phyloP scores from a whole-genome alignment of 495 filamentous ascomycete genomes.

The Podospora australis region DNA sequence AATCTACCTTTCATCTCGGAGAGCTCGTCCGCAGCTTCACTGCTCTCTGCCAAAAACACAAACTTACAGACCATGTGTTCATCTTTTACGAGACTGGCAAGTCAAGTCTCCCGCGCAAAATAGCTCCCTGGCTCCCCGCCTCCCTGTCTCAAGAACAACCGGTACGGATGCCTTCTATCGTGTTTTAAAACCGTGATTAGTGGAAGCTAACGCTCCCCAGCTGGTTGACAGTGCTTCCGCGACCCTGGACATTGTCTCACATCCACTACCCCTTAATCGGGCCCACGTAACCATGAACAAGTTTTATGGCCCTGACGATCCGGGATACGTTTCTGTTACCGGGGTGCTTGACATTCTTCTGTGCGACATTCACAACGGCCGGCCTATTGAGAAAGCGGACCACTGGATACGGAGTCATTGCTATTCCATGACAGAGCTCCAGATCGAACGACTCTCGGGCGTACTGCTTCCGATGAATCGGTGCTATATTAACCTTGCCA shows the following conservation, averaged over 20 bases:
- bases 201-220: slow-evolving; percentile 14
- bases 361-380: slow-evolving; percentile 14
- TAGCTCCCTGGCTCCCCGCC: slow-evolving; percentile 14
- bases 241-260: slow-evolving; percentile 14
- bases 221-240: slow-evolving; percentile 16
- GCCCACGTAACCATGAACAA: slow-evolving; percentile 23
- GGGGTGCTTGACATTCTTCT: slow-evolving; percentile 17
- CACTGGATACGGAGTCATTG: slow-evolving; percentile 16
- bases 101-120: slow-evolving; percentile 12
- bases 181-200: not conserved
- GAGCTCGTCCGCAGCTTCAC: slow-evolving; percentile 15
- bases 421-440: slow-evolving; percentile 20
- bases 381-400: slow-evolving; percentile 18
- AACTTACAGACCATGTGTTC: slow-evolving; percentile 5
- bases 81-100: slow-evolving; percentile 15
- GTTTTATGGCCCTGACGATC: slow-evolving; percentile 14
- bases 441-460: slow-evolving; percentile 33
- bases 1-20: slow-evolving; percentile 13
- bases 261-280: slow-evolving; percentile 21
- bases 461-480: slow-evolving; percentile 24
- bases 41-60: slow-evolving; percentile 5
- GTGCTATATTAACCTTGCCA: slow-evolving; percentile 32
- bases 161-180: slow-evolving; percentile 8
- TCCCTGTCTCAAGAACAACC: slow-evolving; percentile 10
- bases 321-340: slow-evolving; percentile 14